Conservation (phyloP, 179 eudicot genomes). For the Nepenthes alata region DNA sequence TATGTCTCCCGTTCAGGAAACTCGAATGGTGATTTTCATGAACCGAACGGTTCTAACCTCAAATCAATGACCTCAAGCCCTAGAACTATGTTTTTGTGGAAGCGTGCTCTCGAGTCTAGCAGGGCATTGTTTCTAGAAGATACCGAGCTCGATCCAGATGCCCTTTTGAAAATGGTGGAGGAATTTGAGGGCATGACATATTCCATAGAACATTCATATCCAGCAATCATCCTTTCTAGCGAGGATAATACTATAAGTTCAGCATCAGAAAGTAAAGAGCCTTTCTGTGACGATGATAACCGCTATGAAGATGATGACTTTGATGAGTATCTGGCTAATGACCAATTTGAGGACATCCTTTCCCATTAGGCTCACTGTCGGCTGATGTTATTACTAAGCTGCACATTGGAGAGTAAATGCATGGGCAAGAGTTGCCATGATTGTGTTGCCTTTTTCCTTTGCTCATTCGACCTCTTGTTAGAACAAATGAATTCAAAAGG, state of each 20-base stretch:
- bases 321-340: conserved; percentile 14
- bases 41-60: conserved; percentile 6
- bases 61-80: conserved; percentile 44
- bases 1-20: conserved; percentile 13
- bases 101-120: conserved; percentile 60
- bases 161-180: conserved; percentile 63
- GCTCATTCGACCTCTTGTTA: no score
- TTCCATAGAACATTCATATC: conserved; percentile 63
- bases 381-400: conserved; percentile 43
- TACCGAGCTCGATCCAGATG: conserved; percentile 50
- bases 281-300: conserved; percentile 12
- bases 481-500: no score
- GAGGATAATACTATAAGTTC: conserved; percentile 14
- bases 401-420: conserved; percentile 10
- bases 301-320: conserved; percentile 19
- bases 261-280: conserved; percentile 6
- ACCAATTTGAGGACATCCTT: conserved; percentile 22
- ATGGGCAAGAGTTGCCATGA: no score
- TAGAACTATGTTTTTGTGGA: conserved; percentile 81
- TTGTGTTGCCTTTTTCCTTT: no score
- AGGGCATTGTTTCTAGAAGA: conserved; percentile 62
- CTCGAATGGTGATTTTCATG: conserved; percentile 7
- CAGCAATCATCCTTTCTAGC: conserved; percentile 34
- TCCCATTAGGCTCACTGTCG: conserved; percentile 53
- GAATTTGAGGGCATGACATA: conserved; percentile 50